phyloP scores from a whole-genome alignment of 2,329 filamentous ascomycete species.

The Trichophyton rubrum region DNA sequence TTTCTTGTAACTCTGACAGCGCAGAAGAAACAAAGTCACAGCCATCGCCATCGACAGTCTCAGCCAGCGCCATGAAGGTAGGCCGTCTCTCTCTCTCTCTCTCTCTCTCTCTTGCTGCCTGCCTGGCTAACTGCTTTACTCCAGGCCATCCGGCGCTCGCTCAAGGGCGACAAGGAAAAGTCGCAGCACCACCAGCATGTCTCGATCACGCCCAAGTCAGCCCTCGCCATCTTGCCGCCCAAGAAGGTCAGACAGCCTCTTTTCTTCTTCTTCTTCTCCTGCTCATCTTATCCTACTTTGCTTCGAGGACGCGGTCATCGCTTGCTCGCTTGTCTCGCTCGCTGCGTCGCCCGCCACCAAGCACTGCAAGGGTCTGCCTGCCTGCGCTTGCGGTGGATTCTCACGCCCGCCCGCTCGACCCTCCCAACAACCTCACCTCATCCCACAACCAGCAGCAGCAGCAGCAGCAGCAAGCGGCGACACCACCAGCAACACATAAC shows the following conservation, averaged over 20 bases:
- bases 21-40: too few species aligned
- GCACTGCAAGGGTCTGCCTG: too few species aligned
- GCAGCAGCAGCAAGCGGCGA: not conserved
- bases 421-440: too few species aligned
- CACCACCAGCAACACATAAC: not conserved
- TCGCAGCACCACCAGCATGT: constrained; percentile 46
- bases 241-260: constrained; percentile 59
- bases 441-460: not conserved
- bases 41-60: too few species aligned
- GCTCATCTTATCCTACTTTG: constrained; percentile 8
- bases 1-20: not conserved
- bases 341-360: not conserved
- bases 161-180: constrained; percentile 77
- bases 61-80: not conserved
- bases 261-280: constrained; percentile 15
- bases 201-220: constrained; percentile 71
- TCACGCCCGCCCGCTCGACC: too few species aligned
- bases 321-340: too few species aligned
- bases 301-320: too few species aligned
- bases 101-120: not conserved
- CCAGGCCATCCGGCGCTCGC: constrained; percentile 71
- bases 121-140: not conserved
- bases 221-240: constrained; percentile 76
- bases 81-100: too few species aligned
- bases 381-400: too few species aligned